Percentiles rank a stretch among this genome's conserved stretches.
Evolutionary conservation across 1,284 basidiomycete genomes (phyloP).

Genomic region (Cerrena zonata): DNA sequence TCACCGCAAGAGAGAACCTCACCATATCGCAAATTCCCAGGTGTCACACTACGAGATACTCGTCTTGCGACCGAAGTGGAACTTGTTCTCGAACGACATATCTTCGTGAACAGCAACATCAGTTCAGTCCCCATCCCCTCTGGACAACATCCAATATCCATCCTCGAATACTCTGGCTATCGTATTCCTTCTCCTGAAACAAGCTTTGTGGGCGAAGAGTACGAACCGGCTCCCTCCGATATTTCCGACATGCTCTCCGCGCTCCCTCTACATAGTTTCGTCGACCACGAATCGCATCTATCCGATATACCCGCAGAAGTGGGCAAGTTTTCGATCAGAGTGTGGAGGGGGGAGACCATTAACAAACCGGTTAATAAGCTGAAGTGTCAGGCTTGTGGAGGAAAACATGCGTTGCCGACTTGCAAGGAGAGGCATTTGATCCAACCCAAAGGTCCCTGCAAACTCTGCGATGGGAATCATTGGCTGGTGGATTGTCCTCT

Average conservation of each 20-base stretch:
- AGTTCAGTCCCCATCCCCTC: not conserved
- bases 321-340: not conserved
- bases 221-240: not conserved
- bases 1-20: constrained; percentile 7
- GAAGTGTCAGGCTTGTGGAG: not conserved
- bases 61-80: constrained; percentile 34
- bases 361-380: not conserved
- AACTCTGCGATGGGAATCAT: not conserved
- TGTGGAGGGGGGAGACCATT: not conserved
- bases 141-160: not conserved
- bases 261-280: not conserved
- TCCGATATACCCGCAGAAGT: not conserved
- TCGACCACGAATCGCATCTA: not conserved
- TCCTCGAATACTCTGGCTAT: not conserved
- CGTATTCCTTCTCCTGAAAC: not conserved
- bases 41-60: constrained; percentile 49
- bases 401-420: not conserved
- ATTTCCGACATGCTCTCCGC: not conserved
- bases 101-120: not conserved
- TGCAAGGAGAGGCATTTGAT: not conserved
- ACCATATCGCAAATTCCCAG: constrained; percentile 23
- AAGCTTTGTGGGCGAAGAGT: not conserved
- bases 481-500: not conserved
- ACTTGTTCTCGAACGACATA: not conserved
- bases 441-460: not conserved